Conservation (phyloP, 192 early-diverging fungal genomes). For the Mortierella hygrophila region DNA sequence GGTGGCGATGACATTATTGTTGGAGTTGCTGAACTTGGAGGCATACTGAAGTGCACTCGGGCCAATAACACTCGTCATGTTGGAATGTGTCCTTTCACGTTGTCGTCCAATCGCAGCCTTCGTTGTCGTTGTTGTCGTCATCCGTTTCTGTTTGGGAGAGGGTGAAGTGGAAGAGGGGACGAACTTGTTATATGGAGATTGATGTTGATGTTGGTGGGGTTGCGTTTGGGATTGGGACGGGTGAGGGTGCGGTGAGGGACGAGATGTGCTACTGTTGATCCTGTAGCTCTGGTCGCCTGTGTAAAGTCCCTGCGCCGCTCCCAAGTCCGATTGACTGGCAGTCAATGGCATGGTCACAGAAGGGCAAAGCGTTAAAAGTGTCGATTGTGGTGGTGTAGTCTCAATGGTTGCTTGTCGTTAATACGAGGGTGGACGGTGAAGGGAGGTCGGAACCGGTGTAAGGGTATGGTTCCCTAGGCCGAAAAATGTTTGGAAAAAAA, state of each 20-base stretch:
- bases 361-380: neutral
- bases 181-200: neutral
- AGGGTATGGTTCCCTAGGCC: neutral
- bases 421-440: neutral
- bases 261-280: neutral
- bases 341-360: slow-evolving; percentile 23
- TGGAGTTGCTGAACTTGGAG: slow-evolving; percentile 15
- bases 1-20: neutral
- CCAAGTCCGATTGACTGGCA: slow-evolving; percentile 12
- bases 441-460: neutral
- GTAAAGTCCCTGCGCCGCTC: neutral
- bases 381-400: neutral
- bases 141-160: neutral
- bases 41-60: slow-evolving; percentile 3
- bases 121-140: slow-evolving; percentile 1
- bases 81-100: slow-evolving; percentile 10
- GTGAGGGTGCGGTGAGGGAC: neutral
- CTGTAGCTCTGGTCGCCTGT: neutral
- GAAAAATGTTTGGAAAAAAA: neutral
- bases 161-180: neutral
- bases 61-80: slow-evolving; percentile 14
- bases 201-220: neutral
- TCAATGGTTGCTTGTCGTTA: neutral
- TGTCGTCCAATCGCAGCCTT: neutral
- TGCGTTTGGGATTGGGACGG: neutral